Evolutionary conservation across 768 basidiomycete species (phyloP).

Genomic region (Tremella yokohamensis): DNA sequence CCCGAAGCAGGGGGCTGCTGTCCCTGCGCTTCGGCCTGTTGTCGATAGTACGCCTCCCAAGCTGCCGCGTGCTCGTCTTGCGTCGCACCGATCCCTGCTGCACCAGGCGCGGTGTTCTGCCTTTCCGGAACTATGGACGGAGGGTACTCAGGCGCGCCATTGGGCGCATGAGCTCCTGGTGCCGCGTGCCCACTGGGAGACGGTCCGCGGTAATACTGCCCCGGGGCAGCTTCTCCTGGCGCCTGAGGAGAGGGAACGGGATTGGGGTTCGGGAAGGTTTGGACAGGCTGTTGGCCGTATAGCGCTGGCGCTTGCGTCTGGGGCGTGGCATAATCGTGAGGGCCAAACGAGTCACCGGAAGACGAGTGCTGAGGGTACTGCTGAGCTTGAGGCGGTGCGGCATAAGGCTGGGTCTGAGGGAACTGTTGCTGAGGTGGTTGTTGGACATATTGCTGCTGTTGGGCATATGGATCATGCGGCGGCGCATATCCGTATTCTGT

Average conservation of each 20-base stretch:
- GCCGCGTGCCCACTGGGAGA: constrained; percentile 19
- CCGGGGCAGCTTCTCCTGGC: constrained; percentile 31
- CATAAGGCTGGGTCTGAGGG: constrained; percentile 12
- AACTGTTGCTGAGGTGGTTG: constrained; percentile 15
- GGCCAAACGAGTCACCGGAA: background rate
- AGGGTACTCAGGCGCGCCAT: constrained; percentile 39
- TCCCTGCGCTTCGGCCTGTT: constrained; percentile 45
- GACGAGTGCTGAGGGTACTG: background rate
- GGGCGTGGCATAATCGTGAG: background rate
- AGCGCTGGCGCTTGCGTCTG: background rate
- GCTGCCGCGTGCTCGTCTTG: constrained; percentile 50
- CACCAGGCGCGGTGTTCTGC: constrained; percentile 45
- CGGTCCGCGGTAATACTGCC: constrained; percentile 36
- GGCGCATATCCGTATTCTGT: constrained; percentile 39
- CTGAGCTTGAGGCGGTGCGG: constrained; percentile 6
- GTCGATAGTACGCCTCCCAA: constrained; percentile 48
- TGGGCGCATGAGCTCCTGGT: constrained; percentile 15
- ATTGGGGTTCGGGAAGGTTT: constrained; percentile 39
- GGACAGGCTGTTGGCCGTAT: constrained; percentile 5
- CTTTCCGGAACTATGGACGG: constrained; percentile 33
- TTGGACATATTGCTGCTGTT: constrained; percentile 37
- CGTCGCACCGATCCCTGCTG: constrained; percentile 52
- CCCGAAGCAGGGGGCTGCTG: constrained; percentile 20
- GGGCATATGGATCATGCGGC: constrained; percentile 43
- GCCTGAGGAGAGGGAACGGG: constrained; percentile 42